Base-by-base conservation (phyloP, 148 eudicot species). In the Rhododendron ovatum region DNA sequence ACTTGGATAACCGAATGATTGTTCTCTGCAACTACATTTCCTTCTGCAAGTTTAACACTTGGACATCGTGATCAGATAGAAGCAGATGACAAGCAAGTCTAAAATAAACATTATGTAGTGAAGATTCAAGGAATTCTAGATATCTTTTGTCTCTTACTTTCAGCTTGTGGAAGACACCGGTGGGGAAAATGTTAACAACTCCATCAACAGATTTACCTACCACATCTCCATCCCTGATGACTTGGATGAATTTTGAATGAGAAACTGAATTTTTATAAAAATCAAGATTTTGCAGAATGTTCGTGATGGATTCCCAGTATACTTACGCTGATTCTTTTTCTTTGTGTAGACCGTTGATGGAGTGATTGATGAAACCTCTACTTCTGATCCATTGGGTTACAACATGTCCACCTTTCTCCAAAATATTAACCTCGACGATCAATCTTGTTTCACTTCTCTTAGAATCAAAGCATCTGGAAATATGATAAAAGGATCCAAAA, bases 91-190 rank as follows among this genome's bases (percentile, higher is more conserved):
- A 76, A 12, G 5, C 35, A 33, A 74, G 33, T 74, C 43, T 30
- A 39, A 6, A 37, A n/a, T 4, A 76, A 73, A 24, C 7, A 76
- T 41, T 17, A 26, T n/a, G 80, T 5, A 76, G 80, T 76, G 14
- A 78, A 78, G 53, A 24, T 78, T 78, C 47, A 78, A 45, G 57
- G 55, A 33, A 14, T 45, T 78, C 24, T 10, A 3, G 33, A n/a
- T 39, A 41, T 5, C 45, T 41, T 41, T 6, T 41, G 3, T 47
- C 43, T 45, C 22, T 78, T 12, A 78, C 30, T 45, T 15, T 45
- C 45, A 95, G 99, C 91, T 88, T 83, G 94, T 94, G 81, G 95
- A 91, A 88, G 98, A 97, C 88, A 93, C 98, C 1, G 96, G 99
- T 41, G 99, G 99, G 84, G 98, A 84, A 84, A 97, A 97, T 67